Evolutionary conservation across 2,329 filamentous ascomycete genomes (phyloP).

Genomic region (Pyrenophora graminea): DNA sequence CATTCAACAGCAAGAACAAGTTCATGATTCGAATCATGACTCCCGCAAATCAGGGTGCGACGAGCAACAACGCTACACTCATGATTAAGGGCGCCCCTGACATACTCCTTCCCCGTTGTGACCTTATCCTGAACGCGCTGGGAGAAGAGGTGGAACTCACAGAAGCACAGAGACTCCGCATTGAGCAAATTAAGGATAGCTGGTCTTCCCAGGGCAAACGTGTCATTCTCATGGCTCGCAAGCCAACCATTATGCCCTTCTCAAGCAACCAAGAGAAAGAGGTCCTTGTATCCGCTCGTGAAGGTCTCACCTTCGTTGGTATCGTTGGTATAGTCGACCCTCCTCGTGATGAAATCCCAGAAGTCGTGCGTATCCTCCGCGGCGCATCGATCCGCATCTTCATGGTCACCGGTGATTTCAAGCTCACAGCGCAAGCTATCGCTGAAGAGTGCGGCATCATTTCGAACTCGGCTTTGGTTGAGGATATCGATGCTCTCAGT

Average conservation of each 20-base stretch:
- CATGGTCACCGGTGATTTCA: conserved; percentile 83
- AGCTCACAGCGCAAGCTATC: conserved; percentile 74
- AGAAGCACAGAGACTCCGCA: conserved; percentile 48
- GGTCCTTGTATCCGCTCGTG: conserved; percentile 58
- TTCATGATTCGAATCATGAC: conserved; percentile 72
- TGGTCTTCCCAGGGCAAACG: conserved; percentile 72
- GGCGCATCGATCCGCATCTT: conserved; percentile 74
- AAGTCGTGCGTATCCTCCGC: conserved; percentile 65
- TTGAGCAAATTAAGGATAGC: conserved; percentile 66
- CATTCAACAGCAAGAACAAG: conserved; percentile 84
- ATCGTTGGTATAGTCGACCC: conserved; percentile 65
- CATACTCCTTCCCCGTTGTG: conserved; percentile 68
- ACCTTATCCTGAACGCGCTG: conserved; percentile 59
- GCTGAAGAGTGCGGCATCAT: conserved; percentile 74
- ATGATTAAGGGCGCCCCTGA: conserved; percentile 83
- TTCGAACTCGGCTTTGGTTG: conserved; percentile 56
- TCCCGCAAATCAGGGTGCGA: conserved; percentile 37
- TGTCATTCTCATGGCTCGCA: conserved; percentile 69
- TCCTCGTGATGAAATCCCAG: conserved; percentile 63
- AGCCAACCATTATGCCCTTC: conserved; percentile 51
- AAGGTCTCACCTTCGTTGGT: conserved; percentile 58
- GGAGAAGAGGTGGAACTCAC: conserved; percentile 59
- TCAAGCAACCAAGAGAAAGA: conserved; percentile 61
- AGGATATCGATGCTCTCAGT: conserved; percentile 59
- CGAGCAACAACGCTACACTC: conserved; percentile 51